These are phyloP conservation scores for Paratinospora sagittata DNA, from an alignment of 164 flowering plant genomes.

Conservation along the genomic window DNA sequence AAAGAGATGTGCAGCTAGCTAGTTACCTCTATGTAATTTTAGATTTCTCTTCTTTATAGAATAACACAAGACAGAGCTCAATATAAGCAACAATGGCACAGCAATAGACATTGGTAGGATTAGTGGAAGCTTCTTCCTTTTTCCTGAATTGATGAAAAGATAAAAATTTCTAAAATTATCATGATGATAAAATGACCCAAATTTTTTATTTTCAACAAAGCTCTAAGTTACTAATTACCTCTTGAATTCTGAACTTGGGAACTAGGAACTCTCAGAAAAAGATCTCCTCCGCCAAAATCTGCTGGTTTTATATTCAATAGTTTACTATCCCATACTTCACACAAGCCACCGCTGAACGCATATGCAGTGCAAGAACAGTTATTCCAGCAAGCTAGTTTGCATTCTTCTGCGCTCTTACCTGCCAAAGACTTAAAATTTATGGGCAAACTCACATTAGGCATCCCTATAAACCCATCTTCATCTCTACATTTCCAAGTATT, in stretches of 20 bases:
- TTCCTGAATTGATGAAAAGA: neutral
- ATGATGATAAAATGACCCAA: neutral
- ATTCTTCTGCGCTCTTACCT: neutral
- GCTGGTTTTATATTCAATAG: neutral
- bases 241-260: neutral
- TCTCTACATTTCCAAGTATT: neutral
- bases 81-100: neutral
- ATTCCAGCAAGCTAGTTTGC: conserved; percentile 1
- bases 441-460: neutral
- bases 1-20: too few relatives aligned
- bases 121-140: neutral
- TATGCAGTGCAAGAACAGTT: neutral
- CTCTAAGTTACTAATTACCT: neutral
- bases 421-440: neutral
- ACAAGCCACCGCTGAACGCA: neutral
- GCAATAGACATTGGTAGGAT: neutral
- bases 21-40: neutral
- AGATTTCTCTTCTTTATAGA: neutral
- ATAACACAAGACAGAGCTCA: neutral
- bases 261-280: neutral
- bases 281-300: neutral
- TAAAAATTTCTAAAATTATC: neutral
- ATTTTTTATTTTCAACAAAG: neutral
- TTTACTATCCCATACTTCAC: neutral
- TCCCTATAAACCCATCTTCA: neutral